These are phyloP conservation scores for Uronychia setigera DNA, from an alignment of 73 alveolate genomes.

Conservation along the genomic window DNA sequence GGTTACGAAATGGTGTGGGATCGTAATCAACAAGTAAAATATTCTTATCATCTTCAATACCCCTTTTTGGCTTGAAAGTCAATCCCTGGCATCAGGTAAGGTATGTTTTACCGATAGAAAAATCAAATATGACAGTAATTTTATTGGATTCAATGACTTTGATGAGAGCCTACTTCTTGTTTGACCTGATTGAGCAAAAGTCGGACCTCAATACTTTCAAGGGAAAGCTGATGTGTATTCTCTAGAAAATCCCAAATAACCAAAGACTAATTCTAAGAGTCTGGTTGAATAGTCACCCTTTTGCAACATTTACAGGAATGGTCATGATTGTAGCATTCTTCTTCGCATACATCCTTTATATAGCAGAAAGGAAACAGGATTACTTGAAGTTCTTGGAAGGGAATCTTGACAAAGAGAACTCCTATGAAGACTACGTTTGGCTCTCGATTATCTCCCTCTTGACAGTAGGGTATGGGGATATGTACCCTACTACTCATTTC, in stretches of 20 bases:
- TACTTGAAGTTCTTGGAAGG: neutral
- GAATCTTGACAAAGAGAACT: neutral
- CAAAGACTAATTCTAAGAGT: neutral
- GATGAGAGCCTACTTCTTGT: neutral
- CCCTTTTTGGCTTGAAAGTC: neutral
- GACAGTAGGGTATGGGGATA: slow-evolving; percentile 14
- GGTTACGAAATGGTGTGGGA: neutral
- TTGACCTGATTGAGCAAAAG: neutral
- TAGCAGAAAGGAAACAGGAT: neutral
- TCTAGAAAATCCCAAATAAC: no score
- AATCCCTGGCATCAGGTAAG: neutral
- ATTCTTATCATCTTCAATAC: neutral
- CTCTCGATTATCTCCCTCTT: neutral
- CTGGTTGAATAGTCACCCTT: neutral
- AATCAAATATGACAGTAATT: neutral
- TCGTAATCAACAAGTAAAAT: neutral
- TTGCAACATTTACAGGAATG: neutral
- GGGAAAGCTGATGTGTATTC: neutral
- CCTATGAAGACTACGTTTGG: neutral
- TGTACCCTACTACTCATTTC: neutral
- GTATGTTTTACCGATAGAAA: neutral
- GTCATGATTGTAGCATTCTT: neutral
- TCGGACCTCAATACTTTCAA: neutral
- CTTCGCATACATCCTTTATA: neutral
- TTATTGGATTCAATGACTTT: neutral